A percentile compares a stretch with the other conserved stretches of the same genome.
Evolutionary conservation across 345 rosid genomes (phyloP).

Genomic region (Mercurialis annua): DNA sequence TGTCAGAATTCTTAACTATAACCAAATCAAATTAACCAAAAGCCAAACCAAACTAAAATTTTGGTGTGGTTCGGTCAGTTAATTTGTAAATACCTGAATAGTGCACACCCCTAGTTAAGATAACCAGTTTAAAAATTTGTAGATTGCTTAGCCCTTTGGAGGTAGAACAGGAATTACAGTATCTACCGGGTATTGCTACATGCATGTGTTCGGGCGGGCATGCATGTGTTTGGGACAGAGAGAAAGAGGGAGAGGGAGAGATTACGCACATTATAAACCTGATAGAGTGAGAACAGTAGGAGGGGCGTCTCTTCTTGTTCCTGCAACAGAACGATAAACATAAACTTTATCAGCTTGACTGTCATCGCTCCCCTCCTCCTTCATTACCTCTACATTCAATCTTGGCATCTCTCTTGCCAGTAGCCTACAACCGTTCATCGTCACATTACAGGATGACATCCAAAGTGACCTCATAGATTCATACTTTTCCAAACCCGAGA

Average conservation of each 20-base stretch:
- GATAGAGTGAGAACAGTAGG: constrained; percentile 56
- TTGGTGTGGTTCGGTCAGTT: no score
- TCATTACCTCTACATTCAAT: constrained; percentile 70
- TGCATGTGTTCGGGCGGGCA: background rate
- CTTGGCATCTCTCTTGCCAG: constrained; percentile 65
- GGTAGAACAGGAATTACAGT: background rate
- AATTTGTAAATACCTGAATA: no score
- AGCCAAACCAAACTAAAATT: no score
- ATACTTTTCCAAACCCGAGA: constrained; percentile 62
- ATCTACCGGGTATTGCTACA: background rate
- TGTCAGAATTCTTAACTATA: no score
- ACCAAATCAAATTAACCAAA: no score
- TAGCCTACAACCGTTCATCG: constrained; percentile 51
- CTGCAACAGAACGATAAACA: constrained; percentile 62
- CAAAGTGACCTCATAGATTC: constrained; percentile 78
- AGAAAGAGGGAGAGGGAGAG: constrained; percentile 13
- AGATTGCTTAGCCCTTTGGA: background rate
- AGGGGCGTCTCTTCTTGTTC: constrained; percentile 69
- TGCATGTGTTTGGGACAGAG: background rate
- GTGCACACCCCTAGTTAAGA: background rate
- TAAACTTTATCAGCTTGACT: constrained; percentile 53
- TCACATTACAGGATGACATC: constrained; percentile 73
- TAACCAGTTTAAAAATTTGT: background rate
- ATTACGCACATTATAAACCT: constrained; percentile 18
- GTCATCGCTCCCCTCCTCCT: constrained; percentile 56